Evolutionary conservation across 768 basidiomycete genomes (phyloP), one percentile per base, ranked within the genome.

Genomic region (Lepiota brunneoincarnata): DNA sequence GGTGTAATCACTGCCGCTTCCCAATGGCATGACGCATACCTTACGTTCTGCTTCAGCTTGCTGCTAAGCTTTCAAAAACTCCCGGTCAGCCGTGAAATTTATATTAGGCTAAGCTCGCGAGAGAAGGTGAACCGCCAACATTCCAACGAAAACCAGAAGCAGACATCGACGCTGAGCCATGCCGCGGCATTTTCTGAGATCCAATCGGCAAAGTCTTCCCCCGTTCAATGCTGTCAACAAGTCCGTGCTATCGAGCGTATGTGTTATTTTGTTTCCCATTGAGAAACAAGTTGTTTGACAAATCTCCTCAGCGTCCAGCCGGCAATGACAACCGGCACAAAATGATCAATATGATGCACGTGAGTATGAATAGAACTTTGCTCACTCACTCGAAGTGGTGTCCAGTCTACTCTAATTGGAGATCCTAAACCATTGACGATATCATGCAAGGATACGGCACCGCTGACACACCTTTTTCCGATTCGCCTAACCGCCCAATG

Each of bases 181-280:
- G 90, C 80, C 14, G 91, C 93, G 40, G 86, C 89, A 57, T 95
- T 81, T 31, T 87, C 74, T 37, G 80, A 76, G 36, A 98, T 82
- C 84, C 89, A 96, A 14, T 81, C 76, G 0, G 83, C 64, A 63
- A 96, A 98, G 64, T 98, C 96, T 67, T 98, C 96, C 86, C 93
- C 81, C 88, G 96, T 69, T 98, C 96, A 3, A 91, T 95, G 62
- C 86, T 89, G 23, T 95, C 95, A 35, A 91, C 66, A 38, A 93
- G 76, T 21, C 89, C 90, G 45, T 77, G 76, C 76, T 80, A 47
- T 12, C 34, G 21, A 23, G 35, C n/a, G n/a, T 40, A 12, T 44
- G 37, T 12, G 28, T 64, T 39, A 59, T 49, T 48, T 35, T 41
- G 23, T 38, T 26, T 14, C 7, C 3, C n/a, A 21, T 40, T 14